Base-by-base conservation (phyloP, 441 rosid species). In the Codiaeum variegatum region DNA sequence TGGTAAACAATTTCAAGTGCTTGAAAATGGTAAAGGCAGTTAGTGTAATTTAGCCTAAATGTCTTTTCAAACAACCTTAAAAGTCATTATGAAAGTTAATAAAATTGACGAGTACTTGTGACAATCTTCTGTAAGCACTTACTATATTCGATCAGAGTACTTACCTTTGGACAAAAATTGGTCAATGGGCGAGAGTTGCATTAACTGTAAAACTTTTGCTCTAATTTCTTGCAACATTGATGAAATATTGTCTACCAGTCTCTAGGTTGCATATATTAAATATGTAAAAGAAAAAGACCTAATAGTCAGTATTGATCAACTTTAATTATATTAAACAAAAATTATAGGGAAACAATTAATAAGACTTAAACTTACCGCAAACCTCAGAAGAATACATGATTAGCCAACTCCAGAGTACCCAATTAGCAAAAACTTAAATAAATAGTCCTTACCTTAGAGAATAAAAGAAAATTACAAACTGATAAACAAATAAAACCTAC, bases 231-330 rank as follows among this genome's bases (percentile, higher is more conserved):
- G 97, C 94, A 94, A 85, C 83, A 94, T 73, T 59, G 89, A 84
- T 59, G 94, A 91, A 78, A 91, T 66, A 79, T 87, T 94, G 84
- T 94, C 99, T 70, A 96, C 97, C 71, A 90, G 88, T 94, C 94
- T 91, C 97, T 97, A 94, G 47, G 97, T 90, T 66, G 99, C 91
- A 80, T 87, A 94, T 69, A 94, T 92, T 83, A 94, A 83, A 52
- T 23, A 4, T 10, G 19, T n/a, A n/a, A n/a, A n/a, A n/a, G n/a
- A n/a, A 12, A 10, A 2, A 32, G 18, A 15, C 1, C 16, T 10
- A 15, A 8, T 13, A 60, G 15, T 19, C 19, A 29, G 18, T 29
- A 13, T 15, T 5, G 42, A 16, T 61, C 12, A 49, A n/a, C 19
- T 19, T 29, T 21, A 60, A 31, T 31, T 18, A n/a, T 36, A n/a